phyloP scores from a whole-genome alignment of 768 basidiomycete genomes.

The Amanita jacksonii region DNA sequence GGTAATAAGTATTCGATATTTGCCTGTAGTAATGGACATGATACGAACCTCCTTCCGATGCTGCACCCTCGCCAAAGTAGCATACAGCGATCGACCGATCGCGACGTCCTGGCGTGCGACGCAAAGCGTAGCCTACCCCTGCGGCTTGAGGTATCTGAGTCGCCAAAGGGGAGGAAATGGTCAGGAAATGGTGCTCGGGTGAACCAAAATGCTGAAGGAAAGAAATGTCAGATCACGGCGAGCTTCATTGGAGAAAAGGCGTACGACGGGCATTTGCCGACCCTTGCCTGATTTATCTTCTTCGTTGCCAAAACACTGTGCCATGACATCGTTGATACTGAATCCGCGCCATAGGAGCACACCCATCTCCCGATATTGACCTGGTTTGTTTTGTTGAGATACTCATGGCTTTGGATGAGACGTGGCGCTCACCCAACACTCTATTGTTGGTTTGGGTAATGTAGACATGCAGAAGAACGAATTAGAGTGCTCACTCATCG shows the following conservation, averaged over 20 bases:
- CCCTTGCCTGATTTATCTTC: slow-evolving; percentile 78
- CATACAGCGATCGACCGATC: slow-evolving; percentile 74
- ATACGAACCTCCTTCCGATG: slow-evolving; percentile 68
- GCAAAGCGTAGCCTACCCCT: slow-evolving; percentile 84
- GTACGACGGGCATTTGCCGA: slow-evolving; percentile 88
- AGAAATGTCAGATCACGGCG: background rate
- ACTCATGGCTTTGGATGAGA: slow-evolving; percentile 1
- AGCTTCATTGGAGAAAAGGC: slow-evolving; percentile 12
- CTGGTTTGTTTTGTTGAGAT: slow-evolving; percentile 23
- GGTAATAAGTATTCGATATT: background rate
- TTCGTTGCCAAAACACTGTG: slow-evolving; percentile 83
- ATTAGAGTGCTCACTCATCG: slow-evolving; percentile 60
- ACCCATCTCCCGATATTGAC: slow-evolving; percentile 90
- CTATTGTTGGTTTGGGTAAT: slow-evolving; percentile 29
- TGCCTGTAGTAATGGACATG: background rate
- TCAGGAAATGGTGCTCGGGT: slow-evolving; percentile 77
- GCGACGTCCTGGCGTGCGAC: slow-evolving; percentile 60
- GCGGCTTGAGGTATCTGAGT: slow-evolving; percentile 96
- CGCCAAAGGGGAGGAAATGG: slow-evolving; percentile 87
- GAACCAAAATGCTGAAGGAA: slow-evolving; percentile 72
- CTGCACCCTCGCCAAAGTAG: slow-evolving; percentile 91
- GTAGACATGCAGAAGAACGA: background rate
- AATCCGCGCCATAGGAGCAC: slow-evolving; percentile 87
- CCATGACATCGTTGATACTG: slow-evolving; percentile 72
- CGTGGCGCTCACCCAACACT: slow-evolving; percentile 51